Evolutionary conservation across 192 early-diverging fungal genomes (phyloP), one percentile per base, ranked within the genome.

Genomic region (Dispira simplex): DNA sequence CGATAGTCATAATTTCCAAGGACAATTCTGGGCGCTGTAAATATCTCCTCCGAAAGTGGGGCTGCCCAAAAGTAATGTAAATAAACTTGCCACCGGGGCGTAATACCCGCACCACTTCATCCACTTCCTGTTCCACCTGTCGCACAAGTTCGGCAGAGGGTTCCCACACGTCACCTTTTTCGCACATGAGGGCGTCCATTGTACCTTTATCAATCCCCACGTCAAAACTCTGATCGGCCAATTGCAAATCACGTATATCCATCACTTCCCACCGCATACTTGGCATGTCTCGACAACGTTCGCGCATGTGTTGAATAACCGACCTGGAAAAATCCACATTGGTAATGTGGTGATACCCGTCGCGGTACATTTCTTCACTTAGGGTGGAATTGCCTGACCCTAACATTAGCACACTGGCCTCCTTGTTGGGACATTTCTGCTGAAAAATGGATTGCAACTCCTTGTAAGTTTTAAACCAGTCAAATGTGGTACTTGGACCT

Each of bases 11-110:
- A 20, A 82, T 75, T 49, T 81, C 69, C 16, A 93, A 68, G 8
- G 77, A 70, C 86, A 85, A 87, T 63, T 75, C 79, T 12, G 74
- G 71, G 54, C 86, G 75, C 65, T 81, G 74, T 56, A 92, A 72
- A 67, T 90, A 85, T 58, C 81, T 69, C 65, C 76, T 82, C 49
- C 90, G 80, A 67, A 94, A 94, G 67, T 92, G 92, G 59, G 92
- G 92, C 74, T 91, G 90, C 21, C 86, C 90, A 78, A 90, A 94
- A 0, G 92, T 92, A 54, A 92, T 89, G 67, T 93, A 92, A 20
- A 92, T 77, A 67, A 94, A 94, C 56, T 76, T 73, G 32, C 90
- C 90, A 9, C 81, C 84, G 3, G 80, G 69, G 55, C 84, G 86
- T 52, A 95, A 75, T 28, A 85, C 85, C 13, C 83, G 70, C n/a